Evolutionary conservation across 257 asterid genomes (phyloP), one percentile per base, ranked within the genome.

Genomic region (Jaltomata sinuosa): DNA sequence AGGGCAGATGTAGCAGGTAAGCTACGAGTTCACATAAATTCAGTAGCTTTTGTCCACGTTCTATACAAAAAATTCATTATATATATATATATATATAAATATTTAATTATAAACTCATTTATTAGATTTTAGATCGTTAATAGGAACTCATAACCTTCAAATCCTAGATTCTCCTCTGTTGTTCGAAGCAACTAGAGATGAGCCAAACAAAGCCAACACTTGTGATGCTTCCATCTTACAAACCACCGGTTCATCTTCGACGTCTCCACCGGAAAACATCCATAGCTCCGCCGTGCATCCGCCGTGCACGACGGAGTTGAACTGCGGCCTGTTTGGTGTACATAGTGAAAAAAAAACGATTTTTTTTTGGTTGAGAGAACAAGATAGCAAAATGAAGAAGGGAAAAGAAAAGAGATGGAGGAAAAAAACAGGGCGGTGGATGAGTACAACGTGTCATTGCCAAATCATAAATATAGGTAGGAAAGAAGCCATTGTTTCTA

Each of bases 181-280:
- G 42, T 38, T 38, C 42, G 0, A 4, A 38, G 7, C 7, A 8
- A 38, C 42, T 38, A 38, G 9, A 38, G 25, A 12, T 84, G 69
- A 59, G 88, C 89, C 87, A 92, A 67, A 5, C 84, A 90, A 7
- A 90, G 88, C 38, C 38, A 90, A 89, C 42, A 90, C 89, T 62
- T 88, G 89, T 55, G 93, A 92, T 9, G 93, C 92, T 81, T 88
- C 92, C 19, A 91, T 19, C 87, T 91, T 92, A 42, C 21, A 82
- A 12, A 84, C 74, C 87, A 90, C 85, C 83, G 64, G 71, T 64
- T 84, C 29, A 77, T 15, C 59, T 57, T 83, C 80, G 10, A 77
- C 19, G 6, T 77, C 71, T 21, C 89, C 80, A 54, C 83, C 67
- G 21, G 85, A 29, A 64, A 16, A 12, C 47, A 10, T 42, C 19